Base-by-base conservation (phyloP, 768 basidiomycete genomes). In the Strobilomyces echinocephalus region DNA sequence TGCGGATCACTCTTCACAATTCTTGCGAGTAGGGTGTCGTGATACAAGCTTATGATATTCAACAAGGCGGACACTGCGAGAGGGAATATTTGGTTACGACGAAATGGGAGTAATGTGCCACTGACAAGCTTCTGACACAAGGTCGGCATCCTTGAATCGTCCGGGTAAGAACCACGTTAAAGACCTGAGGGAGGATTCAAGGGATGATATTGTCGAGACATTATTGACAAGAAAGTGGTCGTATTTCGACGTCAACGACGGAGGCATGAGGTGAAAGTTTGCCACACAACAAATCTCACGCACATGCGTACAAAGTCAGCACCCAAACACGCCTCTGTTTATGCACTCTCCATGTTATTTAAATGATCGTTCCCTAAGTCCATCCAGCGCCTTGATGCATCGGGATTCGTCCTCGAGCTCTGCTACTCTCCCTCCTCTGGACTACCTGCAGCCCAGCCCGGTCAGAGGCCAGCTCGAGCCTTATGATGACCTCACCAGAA, bases 111-210 rank as follows among this genome's bases (percentile, higher is more conserved):
- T 48, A 28, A 53, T 55, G 56, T 46, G 51, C 51, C 56, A 89
- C 93, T 79, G 60, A 95, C 95, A 76, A 64, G 88, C 83, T 81
- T 98, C 95, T 12, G 92, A 93, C 55, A 91, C 94, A 46, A 98
- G 76, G 69, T 97, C 95, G 43, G 94, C 93, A 78, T 97, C 95
- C 72, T 92, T 93, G 80, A 98, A 97, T 59, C 94, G 81, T 55
- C 95, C 95, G 41, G 95, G 95, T 41, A 98, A 74, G 63, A 98
- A 85, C 94, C 95, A 98, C 43, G 93, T 94, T 53, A 97, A 73
- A 36, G 92, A 94, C 59, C 92, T 79, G 58, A 98, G 72, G 26
- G 88, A 84, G 16, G 88, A 91, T 71, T 98, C 95, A 60, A 97
- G 73, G n/a, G 85, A 82, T 18, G 88, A 85, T 47, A 97, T 89